Evolutionary conservation across 202 grass and related monocot species (phyloP), one percentile per base, ranked within the genome.

Genomic region (Carex sylvatica): DNA sequence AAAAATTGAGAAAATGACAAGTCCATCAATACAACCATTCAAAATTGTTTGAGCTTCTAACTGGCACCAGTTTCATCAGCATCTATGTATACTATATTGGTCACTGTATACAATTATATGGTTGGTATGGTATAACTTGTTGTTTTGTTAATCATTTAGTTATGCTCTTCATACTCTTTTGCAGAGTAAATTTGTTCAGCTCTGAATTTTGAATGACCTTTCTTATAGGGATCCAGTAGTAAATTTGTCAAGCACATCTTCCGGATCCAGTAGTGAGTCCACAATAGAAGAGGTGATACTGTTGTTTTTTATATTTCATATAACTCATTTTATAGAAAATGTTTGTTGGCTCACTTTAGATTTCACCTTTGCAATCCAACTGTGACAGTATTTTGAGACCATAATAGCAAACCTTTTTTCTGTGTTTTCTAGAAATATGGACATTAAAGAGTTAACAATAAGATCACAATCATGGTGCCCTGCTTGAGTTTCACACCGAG

Each of bases 381-480:
- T 70, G 18, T 28, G 28, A 28, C 28, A 61, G 19, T 61, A 61
- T 23, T 61, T 5, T 18, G 53, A 63, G 67, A 69, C 58, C 20
- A 47, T 60, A 52, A 74, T 6, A 28, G 5, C 3, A 22, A 58
- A 35, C 24, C 58, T 35, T 70, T 47, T 78, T 46, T 54, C 18
- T 53, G 23, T 59, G 33, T 33, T 12, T 80, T 38, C 30, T 78
- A 54, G 38, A 79, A 44, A 76, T 73, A 23, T 65, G 59, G 26
- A 44, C 69, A 44, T 53, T 82, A 40, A 40, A 40, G 62, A 70
- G 61, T 78, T 85, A 75, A 83, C 61, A 86, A 83, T 61, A 87
- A 84, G 89, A 93, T 78, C 70, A 55, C 40, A 67, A 9, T 33
- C 9, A 58, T 80, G 46, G 30, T 13, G 65, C 51, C 2, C 19